phyloP scores from a whole-genome alignment of 257 asterid species.

The Solanum raphanifolium region DNA sequence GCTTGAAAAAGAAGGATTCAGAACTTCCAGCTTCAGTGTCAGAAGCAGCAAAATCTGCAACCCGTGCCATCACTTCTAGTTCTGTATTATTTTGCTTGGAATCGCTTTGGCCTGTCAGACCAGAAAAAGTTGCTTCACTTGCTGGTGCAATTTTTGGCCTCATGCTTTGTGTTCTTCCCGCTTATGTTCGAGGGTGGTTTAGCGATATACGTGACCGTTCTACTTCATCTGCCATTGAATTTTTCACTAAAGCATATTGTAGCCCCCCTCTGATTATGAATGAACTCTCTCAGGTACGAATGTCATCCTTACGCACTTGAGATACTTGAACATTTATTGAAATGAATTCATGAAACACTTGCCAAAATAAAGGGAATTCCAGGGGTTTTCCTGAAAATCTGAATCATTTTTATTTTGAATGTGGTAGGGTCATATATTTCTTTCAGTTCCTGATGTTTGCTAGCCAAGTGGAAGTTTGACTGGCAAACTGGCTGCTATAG shows the following conservation, averaged over 20 bases:
- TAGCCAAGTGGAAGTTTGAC: background rate
- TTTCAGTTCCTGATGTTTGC: background rate
- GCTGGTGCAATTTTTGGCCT: slow-evolving; percentile 83
- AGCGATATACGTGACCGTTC: slow-evolving; percentile 84
- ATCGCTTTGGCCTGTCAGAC: slow-evolving; percentile 69
- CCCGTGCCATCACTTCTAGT: slow-evolving; percentile 49
- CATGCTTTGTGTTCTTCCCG: slow-evolving; percentile 92
- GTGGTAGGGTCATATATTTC: background rate
- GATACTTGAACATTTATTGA: background rate
- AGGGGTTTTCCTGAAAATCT: background rate
- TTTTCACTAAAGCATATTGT: slow-evolving; percentile 89
- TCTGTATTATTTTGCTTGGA: slow-evolving; percentile 56
- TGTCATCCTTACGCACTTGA: background rate
- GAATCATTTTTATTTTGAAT: background rate
- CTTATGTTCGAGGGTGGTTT: slow-evolving; percentile 97
- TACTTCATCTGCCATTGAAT: slow-evolving; percentile 67
- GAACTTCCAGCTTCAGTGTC: slow-evolving; percentile 52
- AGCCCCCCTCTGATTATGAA: slow-evolving; percentile 75
- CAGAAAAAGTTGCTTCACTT: slow-evolving; percentile 70
- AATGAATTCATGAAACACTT: background rate
- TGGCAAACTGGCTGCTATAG: background rate
- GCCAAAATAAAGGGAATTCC: background rate
- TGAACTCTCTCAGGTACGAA: slow-evolving; percentile 77
- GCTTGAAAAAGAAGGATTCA: slow-evolving; percentile 60
- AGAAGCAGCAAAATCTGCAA: slow-evolving; percentile 72